Evolutionary conservation across 2,329 filamentous ascomycete genomes (phyloP), one percentile per base, ranked within the genome.

Genomic region (Colletotrichum sp.): DNA sequence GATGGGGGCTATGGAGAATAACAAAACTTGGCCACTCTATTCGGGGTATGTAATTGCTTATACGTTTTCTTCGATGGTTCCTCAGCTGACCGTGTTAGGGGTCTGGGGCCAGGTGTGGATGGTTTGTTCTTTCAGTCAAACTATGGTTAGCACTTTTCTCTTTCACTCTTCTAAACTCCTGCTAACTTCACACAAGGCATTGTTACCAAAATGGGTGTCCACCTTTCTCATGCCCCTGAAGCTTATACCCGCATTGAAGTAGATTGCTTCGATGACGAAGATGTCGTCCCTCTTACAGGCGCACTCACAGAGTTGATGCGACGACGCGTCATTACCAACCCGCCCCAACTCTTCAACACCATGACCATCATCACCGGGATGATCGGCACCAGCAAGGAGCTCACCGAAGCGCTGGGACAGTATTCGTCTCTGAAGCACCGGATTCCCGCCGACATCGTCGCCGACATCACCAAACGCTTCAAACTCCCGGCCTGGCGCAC

Each of bases 1-100:
- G 6, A 86, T 86, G 83, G 86, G 86, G 16, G 84, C 81, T 6
- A 75, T 86, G 24, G 82, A 83, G 4, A 78, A 80, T 64, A 76
- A 64, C 26, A 67, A 67, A 48, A 24, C 39, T 26, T 75, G 57
- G 28, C 34, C 61, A 2, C 36, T 63, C 30, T 75, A 72, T 24
- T 66, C 70, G 2, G 52, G 69, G 68, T 75, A 67, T 52, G 10
- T 32, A 13, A 28, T 28, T 21, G 8, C 9, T 12, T 43, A 2
- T 15, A 5, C 8, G 12, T 12, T 7, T 32, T 30, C 13, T 10
- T 63, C 26, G 6, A 18, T 18, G 5, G 16, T n/a, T 24, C 3
- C 61, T 39, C 10, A 30, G 10, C 64, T 34, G 5, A 64, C 16
- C n/a, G 5, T 5, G 12, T 12, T 15, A 72, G 67, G 6, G 68